Conservation (phyloP, 169 alveolate genomes). For the Babesia sp. region DNA sequence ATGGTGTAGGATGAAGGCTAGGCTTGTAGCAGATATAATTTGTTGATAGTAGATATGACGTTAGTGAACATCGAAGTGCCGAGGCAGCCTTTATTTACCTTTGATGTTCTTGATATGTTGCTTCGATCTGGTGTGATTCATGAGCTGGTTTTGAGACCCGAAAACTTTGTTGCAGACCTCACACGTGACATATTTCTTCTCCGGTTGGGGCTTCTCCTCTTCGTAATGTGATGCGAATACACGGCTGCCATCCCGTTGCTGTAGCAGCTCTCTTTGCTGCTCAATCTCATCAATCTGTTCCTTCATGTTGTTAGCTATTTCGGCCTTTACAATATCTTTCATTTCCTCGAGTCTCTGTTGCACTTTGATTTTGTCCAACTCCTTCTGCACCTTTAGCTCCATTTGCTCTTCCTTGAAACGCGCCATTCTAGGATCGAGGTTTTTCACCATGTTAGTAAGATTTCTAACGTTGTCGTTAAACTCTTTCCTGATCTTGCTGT, state of each 20-base stretch:
- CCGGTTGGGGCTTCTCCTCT: not conserved
- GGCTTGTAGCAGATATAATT: not conserved
- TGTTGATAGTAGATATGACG: not conserved
- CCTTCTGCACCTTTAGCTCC: constrained; percentile 15
- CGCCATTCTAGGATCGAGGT: constrained; percentile 39
- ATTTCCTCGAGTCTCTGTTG: constrained; percentile 32
- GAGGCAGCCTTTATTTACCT: not conserved
- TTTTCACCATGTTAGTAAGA: constrained; percentile 31
- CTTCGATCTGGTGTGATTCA: constrained; percentile 46
- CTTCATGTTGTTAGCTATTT: constrained; percentile 25
- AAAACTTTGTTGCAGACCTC: constrained; percentile 57
- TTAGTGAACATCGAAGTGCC: not conserved
- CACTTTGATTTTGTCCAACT: constrained; percentile 6
- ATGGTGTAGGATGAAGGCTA: too few species aligned
- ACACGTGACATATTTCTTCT: constrained; percentile 28
- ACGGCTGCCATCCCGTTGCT: not conserved
- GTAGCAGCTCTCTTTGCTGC: constrained; percentile 9
- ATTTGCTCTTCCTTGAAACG: constrained; percentile 28
- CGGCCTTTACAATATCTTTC: constrained; percentile 29
- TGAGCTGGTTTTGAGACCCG: constrained; percentile 49
- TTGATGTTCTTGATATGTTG: constrained; percentile 37
- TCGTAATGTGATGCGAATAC: constrained; percentile 27
- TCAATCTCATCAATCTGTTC: constrained; percentile 1
- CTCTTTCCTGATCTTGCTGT: constrained; percentile 39
- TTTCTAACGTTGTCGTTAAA: constrained; percentile 30